Evolutionary conservation across 2,329 filamentous ascomycete species (phyloP), one percentile per base, ranked within the genome.

Genomic region (Aspergillus sp.): DNA sequence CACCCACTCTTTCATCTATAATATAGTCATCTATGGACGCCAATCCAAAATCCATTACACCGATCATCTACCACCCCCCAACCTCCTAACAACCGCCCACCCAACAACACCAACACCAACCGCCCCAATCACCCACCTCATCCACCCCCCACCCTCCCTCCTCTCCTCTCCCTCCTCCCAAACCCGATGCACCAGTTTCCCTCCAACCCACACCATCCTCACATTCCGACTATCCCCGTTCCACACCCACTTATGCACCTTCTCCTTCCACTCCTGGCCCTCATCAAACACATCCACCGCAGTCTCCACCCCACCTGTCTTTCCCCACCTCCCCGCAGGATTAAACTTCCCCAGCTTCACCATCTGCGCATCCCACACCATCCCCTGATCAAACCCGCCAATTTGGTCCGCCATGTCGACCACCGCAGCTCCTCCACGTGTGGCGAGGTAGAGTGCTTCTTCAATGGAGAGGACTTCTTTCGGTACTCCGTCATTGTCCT

Each of bases 161-260:
- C 10, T 12, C 12, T 12, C 13, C 17, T 57, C 36, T 12, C 19
- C 45, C 38, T 32, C 45, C 9, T 23, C 51, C 10, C 45, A 25
- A 48, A 55, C 10, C 5, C 51, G 50, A 63, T 97, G 92, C 51
- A 97, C 95, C 74, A 96, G 76, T 64, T 87, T 80, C 2, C 95
- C 95, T 72, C 84, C 87, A 1, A 98, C 92, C 94, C 94, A 99
- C 5, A 99, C 95, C 67, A 84, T 87, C 69, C 84, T 84, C 2
- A 92, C 94, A 75, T 98, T 98, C 67, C 94, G 83, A 78, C 98
- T 95, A 80, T 98, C 93, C 0, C 95, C 95, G 66, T 87, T 90
- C 78, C 91, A 99, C 63, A 98, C 81, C 95, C 95, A 99, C 81
- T 99, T 99, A 55, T 91, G 91, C 10, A 98, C 79, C 70, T 82